Evolutionary conservation across 805 yeast species (phyloP).

Genomic region (Starmerella sp.): DNA sequence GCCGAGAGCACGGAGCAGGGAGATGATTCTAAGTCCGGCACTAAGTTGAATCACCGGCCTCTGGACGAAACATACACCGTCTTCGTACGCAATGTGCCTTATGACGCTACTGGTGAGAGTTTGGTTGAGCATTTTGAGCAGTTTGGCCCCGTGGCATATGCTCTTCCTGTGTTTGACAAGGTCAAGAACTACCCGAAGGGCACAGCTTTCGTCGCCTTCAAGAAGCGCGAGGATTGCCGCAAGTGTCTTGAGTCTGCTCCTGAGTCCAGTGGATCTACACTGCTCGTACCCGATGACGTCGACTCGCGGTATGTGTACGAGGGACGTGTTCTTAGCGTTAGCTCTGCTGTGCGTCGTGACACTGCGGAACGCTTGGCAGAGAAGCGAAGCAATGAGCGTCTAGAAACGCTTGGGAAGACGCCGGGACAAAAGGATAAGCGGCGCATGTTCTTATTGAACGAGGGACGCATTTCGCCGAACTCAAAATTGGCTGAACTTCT

Average conservation of each 20-base stretch:
- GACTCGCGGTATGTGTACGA: conserved; percentile 77
- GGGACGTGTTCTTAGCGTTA: conserved; percentile 76
- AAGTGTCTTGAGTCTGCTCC: conserved; percentile 75
- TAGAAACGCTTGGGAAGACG: conserved; percentile 66
- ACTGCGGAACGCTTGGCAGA: conserved; percentile 68
- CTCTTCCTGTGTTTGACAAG: conserved; percentile 82
- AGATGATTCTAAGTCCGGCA: conserved; percentile 22
- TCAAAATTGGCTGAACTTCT: conserved; percentile 67
- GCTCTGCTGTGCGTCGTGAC: conserved; percentile 77
- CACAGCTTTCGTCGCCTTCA: conserved; percentile 88
- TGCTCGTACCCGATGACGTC: conserved; percentile 85
- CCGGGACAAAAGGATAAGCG: conserved; percentile 74
- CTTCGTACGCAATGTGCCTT: conserved; percentile 87
- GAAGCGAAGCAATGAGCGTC: conserved; percentile 59
- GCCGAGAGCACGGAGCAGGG: conserved; percentile 22
- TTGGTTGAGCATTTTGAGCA: conserved; percentile 64
- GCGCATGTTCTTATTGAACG: conserved; percentile 75
- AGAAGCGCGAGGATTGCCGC: conserved; percentile 46
- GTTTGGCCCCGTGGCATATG: conserved; percentile 84
- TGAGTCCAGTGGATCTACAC: conserved; percentile 47
- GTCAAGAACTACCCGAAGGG: conserved; percentile 82
- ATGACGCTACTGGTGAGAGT: conserved; percentile 77
- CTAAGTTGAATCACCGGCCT: conserved; percentile 23
- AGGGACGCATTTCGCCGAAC: conserved; percentile 77
- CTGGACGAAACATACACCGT: conserved; percentile 39